These are phyloP conservation scores for Fusarium annulatum DNA, from an alignment of 2,329 filamentous ascomycete species.

Conservation along the genomic window DNA sequence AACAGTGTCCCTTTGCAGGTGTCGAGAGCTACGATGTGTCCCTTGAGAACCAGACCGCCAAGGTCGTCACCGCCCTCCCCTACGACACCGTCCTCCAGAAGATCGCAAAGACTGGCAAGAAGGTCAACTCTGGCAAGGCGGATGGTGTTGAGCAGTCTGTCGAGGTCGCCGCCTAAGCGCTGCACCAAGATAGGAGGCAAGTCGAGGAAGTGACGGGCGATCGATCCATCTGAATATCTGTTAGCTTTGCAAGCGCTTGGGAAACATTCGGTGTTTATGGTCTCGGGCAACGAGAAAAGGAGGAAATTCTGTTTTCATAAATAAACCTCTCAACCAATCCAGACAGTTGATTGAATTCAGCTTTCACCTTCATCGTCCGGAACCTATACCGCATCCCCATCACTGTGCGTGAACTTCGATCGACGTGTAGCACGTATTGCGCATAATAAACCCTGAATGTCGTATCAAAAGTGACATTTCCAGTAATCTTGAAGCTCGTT, in stretches of 20 bases:
- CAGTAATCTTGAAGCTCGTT: not conserved
- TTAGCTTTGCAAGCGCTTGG: constrained; percentile 36
- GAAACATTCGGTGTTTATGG: constrained; percentile 36
- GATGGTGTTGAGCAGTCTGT: constrained; percentile 71
- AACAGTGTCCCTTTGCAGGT: constrained; percentile 62
- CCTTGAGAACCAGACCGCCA: constrained; percentile 86
- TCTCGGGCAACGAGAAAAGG: constrained; percentile 26
- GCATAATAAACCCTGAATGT: not conserved
- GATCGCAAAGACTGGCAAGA: constrained; percentile 96
- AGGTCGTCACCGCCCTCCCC: constrained; percentile 75
- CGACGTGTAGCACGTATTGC: not conserved
- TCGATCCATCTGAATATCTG: constrained; percentile 24
- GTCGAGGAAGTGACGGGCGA: constrained; percentile 1
- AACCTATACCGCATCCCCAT: not conserved
- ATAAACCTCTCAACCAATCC: constrained; percentile 18
- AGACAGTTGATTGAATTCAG: not conserved
- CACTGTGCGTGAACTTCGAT: not conserved
- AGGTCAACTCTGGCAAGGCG: constrained; percentile 79
- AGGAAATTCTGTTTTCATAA: constrained; percentile 29
- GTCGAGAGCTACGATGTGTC: constrained; percentile 89
- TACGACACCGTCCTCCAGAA: constrained; percentile 87
- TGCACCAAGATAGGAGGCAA: not conserved
- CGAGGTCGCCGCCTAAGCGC: constrained; percentile 52
- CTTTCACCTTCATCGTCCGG: not conserved
- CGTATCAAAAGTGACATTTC: not conserved